Base-by-base conservation (phyloP, 805 yeast species). In the Ogataea angusta region DNA sequence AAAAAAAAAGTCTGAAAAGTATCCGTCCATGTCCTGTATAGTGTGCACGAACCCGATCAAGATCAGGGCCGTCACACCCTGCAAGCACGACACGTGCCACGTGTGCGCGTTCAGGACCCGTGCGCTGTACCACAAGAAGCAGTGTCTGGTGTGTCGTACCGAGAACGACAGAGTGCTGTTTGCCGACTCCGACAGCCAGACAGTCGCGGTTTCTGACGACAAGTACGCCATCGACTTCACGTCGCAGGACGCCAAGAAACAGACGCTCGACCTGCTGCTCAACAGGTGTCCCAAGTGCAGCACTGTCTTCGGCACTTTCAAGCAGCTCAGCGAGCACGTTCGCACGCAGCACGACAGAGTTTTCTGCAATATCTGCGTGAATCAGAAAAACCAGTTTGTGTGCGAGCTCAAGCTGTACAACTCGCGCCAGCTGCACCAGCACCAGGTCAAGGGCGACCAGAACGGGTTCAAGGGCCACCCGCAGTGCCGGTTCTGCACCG, bases 391-490 rank as follows among this genome's bases (percentile, higher is more conserved):
- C 52, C 85, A 85, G 2, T 91, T 93, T 59, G 74, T 87, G 3
- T 60, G 68, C 6, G 98, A 93, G 57, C 68, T 86, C 37, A 69
- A 71, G 31, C 59, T 84, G 12, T 86, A 76, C 57, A 72, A 80
- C 0, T 70, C 70, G 27, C 76, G 76, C 40, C 82, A 78, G 51
- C 68, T 91, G 31, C 78, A 76, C 45, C 70, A 64, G 31, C 99
- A 93, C 63, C 82, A 82, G 56, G 62, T 70, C 3, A 70, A 67
- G 27, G 97, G 96, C 36, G 95, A 90, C 53, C 72, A 69, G 29
- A 67, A 67, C 6, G 96, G 96, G 0, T 90, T 90, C 61, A 69
- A 63, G 9, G 98, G 98, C 0, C 98, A 90, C 59, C 97, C 98
- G 0, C 67, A 71, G 47, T 93, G 99, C 69, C 76, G 76, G 48